Base-by-base conservation (phyloP, 495 filamentous ascomycete genomes). In the Xanthoparmelia taractica region DNA sequence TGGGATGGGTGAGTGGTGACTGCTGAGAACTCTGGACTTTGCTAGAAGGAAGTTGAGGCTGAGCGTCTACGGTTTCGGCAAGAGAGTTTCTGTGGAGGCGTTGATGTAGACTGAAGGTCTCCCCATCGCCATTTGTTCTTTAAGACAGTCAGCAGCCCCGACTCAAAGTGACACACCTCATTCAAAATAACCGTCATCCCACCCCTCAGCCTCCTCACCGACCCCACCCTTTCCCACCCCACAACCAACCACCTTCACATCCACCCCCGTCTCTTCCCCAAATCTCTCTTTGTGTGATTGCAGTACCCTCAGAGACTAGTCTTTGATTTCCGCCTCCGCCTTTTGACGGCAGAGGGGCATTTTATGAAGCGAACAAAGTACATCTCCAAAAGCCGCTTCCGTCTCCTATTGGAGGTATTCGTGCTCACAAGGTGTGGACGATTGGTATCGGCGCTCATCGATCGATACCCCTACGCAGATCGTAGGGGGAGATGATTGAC, bases 341-440 rank as follows among this genome's bases (percentile, higher is more conserved):
- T 68, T n/a, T 66, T 65, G 68, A 45, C 63, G 63, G 63, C 70
- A 73, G 83, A 82, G 82, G 84, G 85, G 86, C 84, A 74, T 73
- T 68, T 56, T 52, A 63, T 60, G 73, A 79, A 82, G 79, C 88
- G 87, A 76, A 84, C 87, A 90, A 91, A 91, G 81, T 78, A 85
- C 88, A 84, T 91, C 88, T 79, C 75, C 73, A 90, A 93, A 93
- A 92, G 84, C 79, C 88, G 88, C 80, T 79, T 77, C 69, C 69
- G 66, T 75, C 79, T 78, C 71, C 77, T 64, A 64, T 68, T 48
- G 72, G 67, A 60, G 72, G 72, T 67, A 71, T 56, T 67, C 68
- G 77, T 60, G 61, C 66, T 67, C 66, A 70, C 66, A 60, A 63
- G 62, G 56, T 70, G 57, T 55, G 38, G 57, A 66, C 59, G 64